Evolutionary conservation across 1,139 yeast species (phyloP), one percentile per base, ranked within the genome.

Genomic region (Yamadazyma siamensis): DNA sequence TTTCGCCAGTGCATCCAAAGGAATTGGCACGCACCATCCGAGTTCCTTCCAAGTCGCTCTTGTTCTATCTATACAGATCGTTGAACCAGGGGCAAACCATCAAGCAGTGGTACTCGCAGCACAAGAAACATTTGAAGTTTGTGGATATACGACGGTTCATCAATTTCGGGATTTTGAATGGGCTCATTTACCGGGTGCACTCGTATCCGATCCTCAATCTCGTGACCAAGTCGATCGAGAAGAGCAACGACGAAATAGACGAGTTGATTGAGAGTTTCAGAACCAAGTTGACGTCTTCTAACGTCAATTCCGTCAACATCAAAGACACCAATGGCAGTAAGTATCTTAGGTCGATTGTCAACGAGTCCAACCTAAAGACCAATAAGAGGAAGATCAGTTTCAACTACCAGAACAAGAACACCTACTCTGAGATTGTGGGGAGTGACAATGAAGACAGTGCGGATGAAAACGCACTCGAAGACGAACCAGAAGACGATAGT

Each of bases 91-190:
- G 95, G 1, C 77, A 75, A 32, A 72, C 86, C 0, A 67, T 94
- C 4, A 76, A 78, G 41, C 88, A 83, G 24, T 94, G 98, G 97
- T 85, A 77, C 50, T 34, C 57, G 2, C 68, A 77, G 39, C 83
- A 94, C 49, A 69, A 67, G 23, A 71, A 74, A 28, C 58, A 65
- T 6, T 59, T 94, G 18, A 59, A 47, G 13, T 74, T 77, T 43
- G 76, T 94, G 24, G 98, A 94, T 54, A 66, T 91, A 3, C 65
- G 97, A 38, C 61, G 95, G 29, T 86, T 94, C 47, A 66, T 91
- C 11, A 79, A 88, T 17, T 94, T 89, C 64, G 99, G 98, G 0
- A 71, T 87, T 3, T 64, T 87, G 22, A 74, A 87, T 40, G 88
- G 94, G 1, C 54, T 94, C 6, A 80, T 94, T 12, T 88, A 88